phyloP scores from a whole-genome alignment of 805 yeast genomes.

The Ogataea nakhonphanomensis region DNA sequence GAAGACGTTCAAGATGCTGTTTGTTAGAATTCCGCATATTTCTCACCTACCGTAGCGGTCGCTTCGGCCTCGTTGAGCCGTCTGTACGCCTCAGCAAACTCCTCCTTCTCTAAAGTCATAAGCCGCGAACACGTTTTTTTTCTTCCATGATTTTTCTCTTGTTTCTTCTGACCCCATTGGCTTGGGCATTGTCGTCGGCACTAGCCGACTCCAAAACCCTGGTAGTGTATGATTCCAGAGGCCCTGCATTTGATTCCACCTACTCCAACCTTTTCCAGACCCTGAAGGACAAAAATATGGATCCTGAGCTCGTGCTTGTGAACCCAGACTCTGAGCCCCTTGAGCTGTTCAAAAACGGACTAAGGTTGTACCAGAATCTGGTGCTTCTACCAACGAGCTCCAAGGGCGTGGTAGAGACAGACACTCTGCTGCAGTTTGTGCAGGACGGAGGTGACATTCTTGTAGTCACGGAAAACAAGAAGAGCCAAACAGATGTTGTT shows the following conservation, averaged over 20 bases:
- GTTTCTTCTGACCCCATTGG: slow-evolving; percentile 12
- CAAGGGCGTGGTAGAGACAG: slow-evolving; percentile 42
- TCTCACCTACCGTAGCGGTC: slow-evolving; percentile 47
- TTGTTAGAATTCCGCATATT: slow-evolving; percentile 1
- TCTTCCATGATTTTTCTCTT: slow-evolving; percentile 14
- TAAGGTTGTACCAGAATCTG: slow-evolving; percentile 50
- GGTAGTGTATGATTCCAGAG: slow-evolving; percentile 23
- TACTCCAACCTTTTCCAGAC: slow-evolving; percentile 25
- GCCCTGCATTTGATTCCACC: slow-evolving; percentile 15
- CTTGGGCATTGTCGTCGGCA: slow-evolving; percentile 18
- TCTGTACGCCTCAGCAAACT: slow-evolving; percentile 54
- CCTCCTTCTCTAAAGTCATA: slow-evolving; percentile 20
- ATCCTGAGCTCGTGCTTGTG: slow-evolving; percentile 26
- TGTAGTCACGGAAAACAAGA: slow-evolving; percentile 51
- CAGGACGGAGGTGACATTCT: slow-evolving; percentile 73
- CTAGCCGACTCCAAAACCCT: slow-evolving; percentile 20
- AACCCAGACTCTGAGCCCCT: slow-evolving; percentile 12
- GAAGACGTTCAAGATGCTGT: slow-evolving; percentile 54
- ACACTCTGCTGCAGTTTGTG: slow-evolving; percentile 56
- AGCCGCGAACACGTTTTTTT: slow-evolving; percentile 18
- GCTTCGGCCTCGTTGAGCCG: slow-evolving; percentile 65
- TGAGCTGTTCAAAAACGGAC: slow-evolving; percentile 39
- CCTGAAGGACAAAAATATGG: slow-evolving; percentile 15
- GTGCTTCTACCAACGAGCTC: slow-evolving; percentile 57
- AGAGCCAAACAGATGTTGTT: slow-evolving; percentile 59